Base-by-base conservation (phyloP, 495 filamentous ascomycete genomes). In the Polyplosphaeria fusca region DNA sequence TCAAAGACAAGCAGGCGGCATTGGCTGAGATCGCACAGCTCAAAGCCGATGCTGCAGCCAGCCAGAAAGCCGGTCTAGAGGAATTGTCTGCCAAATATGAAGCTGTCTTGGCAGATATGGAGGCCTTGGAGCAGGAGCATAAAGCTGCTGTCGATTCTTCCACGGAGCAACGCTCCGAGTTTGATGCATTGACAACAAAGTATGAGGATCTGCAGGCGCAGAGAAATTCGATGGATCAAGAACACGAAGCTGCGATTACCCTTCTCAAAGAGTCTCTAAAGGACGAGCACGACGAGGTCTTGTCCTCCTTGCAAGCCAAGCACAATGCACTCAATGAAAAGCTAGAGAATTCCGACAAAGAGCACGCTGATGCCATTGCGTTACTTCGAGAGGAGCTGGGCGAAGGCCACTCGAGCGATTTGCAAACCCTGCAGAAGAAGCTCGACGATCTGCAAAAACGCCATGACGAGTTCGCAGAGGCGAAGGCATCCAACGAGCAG, bases 321-420 rank as follows among this genome's bases (percentile, higher is more conserved):
- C 46, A 52, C 41, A 53, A 65, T 47, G 12, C 12, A 16, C 35
- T 61, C 0, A 13, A 58, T 12, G 42, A 51, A 23, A 43, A 54
- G 28, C 47, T 65, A 25, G 23, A 52, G 19, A 60, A 47, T 11
- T 24, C 52, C 3, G 62, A 65, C 24, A 30, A 57, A 30, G 62
- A 56, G 32, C 62, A 65, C 22, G 52, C 28, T 11, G 62, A 65
- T 40, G 62, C 62, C 14, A 60, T 65, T 35, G 62, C 56, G 5
- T 30, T 65, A 2, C 47, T 61, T 16, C 48, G 52, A 28, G 57
- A 60, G 39, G 57, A 65, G 38, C 57, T 65, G 7, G 43, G 43
- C 16, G 57, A 65, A 20, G 52, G 57, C 1, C 57, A 65, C 39
- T 61, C 62, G 20, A 65, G 61, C 35, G 57, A 65, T 26, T 25